Base-by-base conservation (phyloP, 108 stramenopile genomes). In the Asterionellopsis glacialis region DNA sequence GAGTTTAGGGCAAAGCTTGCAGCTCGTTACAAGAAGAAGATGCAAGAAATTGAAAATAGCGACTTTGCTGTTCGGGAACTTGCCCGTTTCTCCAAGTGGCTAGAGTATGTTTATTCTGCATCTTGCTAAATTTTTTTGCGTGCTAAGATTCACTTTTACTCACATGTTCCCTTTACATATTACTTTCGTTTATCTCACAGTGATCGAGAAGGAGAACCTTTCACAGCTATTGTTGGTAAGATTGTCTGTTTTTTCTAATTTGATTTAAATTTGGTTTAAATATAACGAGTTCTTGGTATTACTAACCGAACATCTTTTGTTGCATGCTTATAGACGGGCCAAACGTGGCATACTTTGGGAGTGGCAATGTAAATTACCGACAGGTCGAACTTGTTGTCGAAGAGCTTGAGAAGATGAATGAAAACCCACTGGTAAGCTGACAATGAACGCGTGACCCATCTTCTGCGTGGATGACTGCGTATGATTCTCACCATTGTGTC, bases 281-380 rank as follows among this genome's bases (percentile, higher is more conserved):
- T 19, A 19, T 11, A 25, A 10, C 21, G 43, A 11, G n/a, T n/a
- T 33, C 33, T 25, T 27, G 18, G 28, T 27, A n/a, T 44, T 43
- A 12, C 24, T 58, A 33, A n/a, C 41, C n/a, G n/a, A n/a, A 25
- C 23, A 22, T 5, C 15, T 64, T 21, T 47, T 11, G 6, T 21
- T 48, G 2, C 2, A 19, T 48, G 9, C 9, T 16, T 48, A 19
- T 41, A 73, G 86, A 87, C 74, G 86, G 90, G 44, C 68, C 88
- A 25, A 92, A 92, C 66, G 73, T 86, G 41, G 90, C 74, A 11
- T 90, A 90, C 43, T 93, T 86, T 63, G 76, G 79, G n/a, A 60
- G 81, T n/a, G 87, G 87, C 6, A 56, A 28, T 21, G 80, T 88
- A 64, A 79, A 71, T 53, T 87, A 73, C 57, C 67, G 72, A 26